A percentile compares a stretch with the other conserved stretches of the same genome.
phyloP scores from a whole-genome alignment of 202 grass and related monocot species.

The Saccharum hybrid region DNA sequence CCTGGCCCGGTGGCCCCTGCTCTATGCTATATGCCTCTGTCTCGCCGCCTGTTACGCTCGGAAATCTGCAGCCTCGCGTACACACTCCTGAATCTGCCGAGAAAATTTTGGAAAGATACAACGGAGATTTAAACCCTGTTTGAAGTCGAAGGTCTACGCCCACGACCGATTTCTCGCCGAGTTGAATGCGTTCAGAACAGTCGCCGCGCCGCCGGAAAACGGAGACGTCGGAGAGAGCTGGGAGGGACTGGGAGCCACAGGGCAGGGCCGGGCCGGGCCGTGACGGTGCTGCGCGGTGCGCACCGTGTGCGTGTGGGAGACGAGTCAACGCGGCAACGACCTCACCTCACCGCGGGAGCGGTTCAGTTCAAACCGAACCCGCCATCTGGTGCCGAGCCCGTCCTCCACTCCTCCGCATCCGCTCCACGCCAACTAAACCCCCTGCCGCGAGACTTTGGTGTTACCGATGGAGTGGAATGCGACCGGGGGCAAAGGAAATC shows the following conservation, averaged over 20 bases:
- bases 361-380: conserved; percentile 55
- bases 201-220: no score
- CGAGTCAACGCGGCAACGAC: conserved; percentile 59
- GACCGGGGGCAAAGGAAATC: not conserved
- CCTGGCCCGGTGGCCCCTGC: no score
- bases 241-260: not conserved
- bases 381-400: conserved; percentile 15
- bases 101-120: conserved; percentile 20
- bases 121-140: not conserved
- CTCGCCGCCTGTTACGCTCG: conserved; percentile 34
- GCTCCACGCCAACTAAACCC: conserved; percentile 55
- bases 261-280: not conserved
- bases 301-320: conserved; percentile 1
- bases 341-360: conserved; percentile 35
- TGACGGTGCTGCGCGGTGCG: conserved; percentile 16
- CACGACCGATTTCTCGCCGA: not conserved
- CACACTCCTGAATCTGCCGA: not conserved
- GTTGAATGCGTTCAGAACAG: conserved; percentile 43
- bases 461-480: not conserved
- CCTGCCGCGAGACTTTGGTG: not conserved
- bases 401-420: not conserved
- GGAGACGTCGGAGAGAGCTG: not conserved
- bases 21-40: not conserved
- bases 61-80: not conserved
- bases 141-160: not conserved